phyloP scores from a whole-genome alignment of 352 stramenopile species.

The Globisporangium spiculum region DNA sequence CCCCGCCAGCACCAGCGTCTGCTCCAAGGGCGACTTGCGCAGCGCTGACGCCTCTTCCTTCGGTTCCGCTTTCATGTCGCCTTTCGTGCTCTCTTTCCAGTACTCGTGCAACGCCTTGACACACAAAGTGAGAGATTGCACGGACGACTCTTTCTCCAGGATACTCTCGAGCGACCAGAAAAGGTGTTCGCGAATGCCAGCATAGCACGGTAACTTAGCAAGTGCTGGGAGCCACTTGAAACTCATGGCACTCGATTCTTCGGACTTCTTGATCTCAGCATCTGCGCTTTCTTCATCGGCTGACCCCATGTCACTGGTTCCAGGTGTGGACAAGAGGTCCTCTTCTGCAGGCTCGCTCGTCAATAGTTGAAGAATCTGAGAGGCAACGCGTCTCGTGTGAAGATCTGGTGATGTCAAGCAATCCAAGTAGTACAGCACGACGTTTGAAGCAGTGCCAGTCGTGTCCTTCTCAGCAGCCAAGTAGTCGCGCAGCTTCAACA shows the following conservation, averaged over 20 bases:
- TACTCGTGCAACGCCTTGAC: constrained; percentile 68
- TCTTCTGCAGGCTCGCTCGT: constrained; percentile 30
- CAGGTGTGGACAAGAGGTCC: constrained; percentile 14
- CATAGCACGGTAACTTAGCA: constrained; percentile 65
- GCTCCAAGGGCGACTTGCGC: constrained; percentile 44
- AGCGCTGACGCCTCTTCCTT: not conserved
- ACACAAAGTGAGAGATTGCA: constrained; percentile 60
- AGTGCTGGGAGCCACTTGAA: constrained; percentile 73
- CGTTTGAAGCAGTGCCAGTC: constrained; percentile 33
- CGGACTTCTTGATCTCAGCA: constrained; percentile 24
- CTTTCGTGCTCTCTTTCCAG: constrained; percentile 37
- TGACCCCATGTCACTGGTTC: constrained; percentile 22
- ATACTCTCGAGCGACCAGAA: constrained; percentile 68
- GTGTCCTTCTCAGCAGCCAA: constrained; percentile 34
- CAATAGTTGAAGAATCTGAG: constrained; percentile 63
- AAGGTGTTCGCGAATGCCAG: constrained; percentile 47
- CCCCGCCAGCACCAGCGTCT: constrained; percentile 53
- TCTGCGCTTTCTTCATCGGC: constrained; percentile 28
- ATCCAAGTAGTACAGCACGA: constrained; percentile 74
- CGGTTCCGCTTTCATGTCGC: not conserved
- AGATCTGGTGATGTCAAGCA: constrained; percentile 54
- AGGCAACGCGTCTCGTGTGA: constrained; percentile 51
- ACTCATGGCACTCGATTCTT: constrained; percentile 29
- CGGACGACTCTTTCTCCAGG: constrained; percentile 68
- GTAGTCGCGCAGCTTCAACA: constrained; percentile 57